A percentile compares a stretch with the other conserved stretches of the same genome.
Conservation (phyloP, 768 basidiomycete species). For the Porphyrellus cyaneotinctus region DNA sequence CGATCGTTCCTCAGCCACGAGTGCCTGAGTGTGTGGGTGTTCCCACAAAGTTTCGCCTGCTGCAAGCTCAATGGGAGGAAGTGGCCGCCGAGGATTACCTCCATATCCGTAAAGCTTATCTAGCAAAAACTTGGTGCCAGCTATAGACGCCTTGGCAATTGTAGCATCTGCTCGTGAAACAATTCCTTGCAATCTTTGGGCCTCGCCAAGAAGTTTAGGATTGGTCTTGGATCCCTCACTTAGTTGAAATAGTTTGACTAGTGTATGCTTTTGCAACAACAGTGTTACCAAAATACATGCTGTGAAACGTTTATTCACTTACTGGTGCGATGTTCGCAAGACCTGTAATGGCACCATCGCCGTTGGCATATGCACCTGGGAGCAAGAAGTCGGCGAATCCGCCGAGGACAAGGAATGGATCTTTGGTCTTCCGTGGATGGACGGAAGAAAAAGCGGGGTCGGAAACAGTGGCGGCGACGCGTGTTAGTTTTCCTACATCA, state of each 20-base stretch:
- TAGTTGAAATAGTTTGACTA: conserved; percentile 60
- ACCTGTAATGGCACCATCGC: conserved; percentile 87
- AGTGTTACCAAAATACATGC: background rate
- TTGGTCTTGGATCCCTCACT: conserved; percentile 53
- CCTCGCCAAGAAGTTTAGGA: conserved; percentile 56
- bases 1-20: conserved; percentile 61
- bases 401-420: conserved; percentile 78
- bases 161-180: conserved; percentile 78
- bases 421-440: conserved; percentile 64
- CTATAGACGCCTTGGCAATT: conserved; percentile 69
- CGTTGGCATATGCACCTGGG: conserved; percentile 67
- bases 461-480: conserved; percentile 69
- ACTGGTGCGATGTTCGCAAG: conserved; percentile 82
- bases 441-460: conserved; percentile 48
- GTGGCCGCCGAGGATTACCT: conserved; percentile 71
- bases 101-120: conserved; percentile 79
- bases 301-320: conserved; percentile 18
- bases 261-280: conserved; percentile 43
- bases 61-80: conserved; percentile 57
- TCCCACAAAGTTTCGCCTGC: conserved; percentile 63
- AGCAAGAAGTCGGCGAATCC: conserved; percentile 84
- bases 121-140: conserved; percentile 80
- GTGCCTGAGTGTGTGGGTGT: conserved; percentile 66
- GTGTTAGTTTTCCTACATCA: conserved; percentile 86
- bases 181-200: conserved; percentile 74